These are phyloP conservation scores for Chlamydomonas urium DNA, from an alignment of 139 green algal genomes.

Conservation along the genomic window DNA sequence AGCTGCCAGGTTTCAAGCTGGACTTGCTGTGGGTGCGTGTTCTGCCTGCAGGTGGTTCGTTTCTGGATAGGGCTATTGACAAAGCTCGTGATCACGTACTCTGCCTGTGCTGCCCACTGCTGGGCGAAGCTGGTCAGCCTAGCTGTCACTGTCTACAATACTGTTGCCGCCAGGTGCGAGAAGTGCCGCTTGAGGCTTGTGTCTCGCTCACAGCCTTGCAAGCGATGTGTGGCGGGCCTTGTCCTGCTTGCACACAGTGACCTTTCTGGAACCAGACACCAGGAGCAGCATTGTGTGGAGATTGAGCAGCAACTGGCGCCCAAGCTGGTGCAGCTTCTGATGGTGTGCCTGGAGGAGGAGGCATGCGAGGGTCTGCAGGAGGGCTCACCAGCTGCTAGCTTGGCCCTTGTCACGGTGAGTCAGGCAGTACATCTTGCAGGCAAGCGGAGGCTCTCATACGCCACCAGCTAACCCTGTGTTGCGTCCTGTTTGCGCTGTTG, in stretches of 20 bases:
- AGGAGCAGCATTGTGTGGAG: neutral
- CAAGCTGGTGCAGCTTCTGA: neutral
- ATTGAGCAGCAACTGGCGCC: neutral
- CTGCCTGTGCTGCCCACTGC: neutral
- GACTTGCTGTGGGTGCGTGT: too few relatives aligned
- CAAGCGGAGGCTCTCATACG: too few relatives aligned
- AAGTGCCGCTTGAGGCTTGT: neutral
- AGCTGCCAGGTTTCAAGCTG: neutral
- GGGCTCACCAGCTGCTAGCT: too few relatives aligned
- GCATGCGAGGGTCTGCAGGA: too few relatives aligned
- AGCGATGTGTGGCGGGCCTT: neutral
- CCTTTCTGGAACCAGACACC: neutral
- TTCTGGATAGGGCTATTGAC: neutral
- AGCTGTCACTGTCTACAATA: neutral
- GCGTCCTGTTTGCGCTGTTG: too few relatives aligned
- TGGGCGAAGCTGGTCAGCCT: neutral
- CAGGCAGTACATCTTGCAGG: too few relatives aligned
- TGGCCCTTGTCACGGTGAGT: too few relatives aligned
- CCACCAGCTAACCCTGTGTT: too few relatives aligned
- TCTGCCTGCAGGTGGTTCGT: neutral
- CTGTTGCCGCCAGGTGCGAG: neutral
- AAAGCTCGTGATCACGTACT: neutral
- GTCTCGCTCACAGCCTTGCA: neutral
- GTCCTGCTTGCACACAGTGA: neutral
- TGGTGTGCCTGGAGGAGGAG: neutral